Percentiles rank a stretch among this genome's conserved stretches.
phyloP scores from a whole-genome alignment of 148 eudicot genomes.

The Persicaria tinctoria region DNA sequence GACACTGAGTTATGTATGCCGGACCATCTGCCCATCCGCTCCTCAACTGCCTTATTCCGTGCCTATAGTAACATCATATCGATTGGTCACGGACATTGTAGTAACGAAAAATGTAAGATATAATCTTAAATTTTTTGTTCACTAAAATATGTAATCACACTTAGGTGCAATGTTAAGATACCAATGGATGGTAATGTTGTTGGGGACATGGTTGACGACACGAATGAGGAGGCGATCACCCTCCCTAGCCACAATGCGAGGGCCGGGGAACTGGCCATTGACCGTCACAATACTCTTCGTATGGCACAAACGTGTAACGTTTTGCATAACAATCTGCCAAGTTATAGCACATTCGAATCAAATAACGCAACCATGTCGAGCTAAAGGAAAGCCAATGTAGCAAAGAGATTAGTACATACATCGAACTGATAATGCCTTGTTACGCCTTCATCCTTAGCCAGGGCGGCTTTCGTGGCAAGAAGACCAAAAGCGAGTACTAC shows the following conservation, averaged over 20 bases:
- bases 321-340: constrained; percentile 17
- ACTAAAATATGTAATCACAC: background rate
- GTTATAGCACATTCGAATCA: background rate
- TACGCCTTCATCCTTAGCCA: constrained; percentile 3
- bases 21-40: constrained; percentile 72
- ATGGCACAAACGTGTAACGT: constrained; percentile 22
- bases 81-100: background rate
- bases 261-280: constrained; percentile 28
- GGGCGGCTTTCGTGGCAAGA: background rate
- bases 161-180: background rate
- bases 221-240: constrained; percentile 22
- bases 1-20: constrained; percentile 51
- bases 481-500: background rate
- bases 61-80: constrained; percentile 21
- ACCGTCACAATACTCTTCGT: constrained; percentile 25
- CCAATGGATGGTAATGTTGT: constrained; percentile 36
- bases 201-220: constrained; percentile 19
- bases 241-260: constrained; percentile 25
- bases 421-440: constrained; percentile 18
- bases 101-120: background rate
- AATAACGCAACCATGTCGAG: background rate
- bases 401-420: constrained; percentile 8
- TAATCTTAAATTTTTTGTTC: background rate
- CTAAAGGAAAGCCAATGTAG: background rate
- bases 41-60: constrained; percentile 39